Conservation (phyloP, 1,284 basidiomycete genomes). For the Ganoderma lucidum region DNA sequence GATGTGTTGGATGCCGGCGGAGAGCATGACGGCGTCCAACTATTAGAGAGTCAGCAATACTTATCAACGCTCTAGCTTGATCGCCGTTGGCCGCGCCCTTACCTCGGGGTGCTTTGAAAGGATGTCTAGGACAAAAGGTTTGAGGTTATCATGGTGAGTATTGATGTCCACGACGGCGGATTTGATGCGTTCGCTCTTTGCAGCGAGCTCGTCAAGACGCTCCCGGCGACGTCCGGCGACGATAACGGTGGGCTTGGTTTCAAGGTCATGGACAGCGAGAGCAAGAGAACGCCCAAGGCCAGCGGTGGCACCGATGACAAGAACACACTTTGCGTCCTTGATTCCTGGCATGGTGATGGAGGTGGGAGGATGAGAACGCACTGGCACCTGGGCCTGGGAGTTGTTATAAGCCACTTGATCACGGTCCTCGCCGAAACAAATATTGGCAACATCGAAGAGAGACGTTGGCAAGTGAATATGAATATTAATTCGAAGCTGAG, state of each 20-base stretch:
- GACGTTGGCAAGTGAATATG: too few species aligned
- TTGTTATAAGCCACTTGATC: neutral
- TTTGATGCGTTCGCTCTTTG: slow-evolving; percentile 46
- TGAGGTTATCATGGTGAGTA: slow-evolving; percentile 47
- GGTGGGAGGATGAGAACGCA: too few species aligned
- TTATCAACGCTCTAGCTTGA: neutral
- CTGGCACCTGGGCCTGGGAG: too few species aligned
- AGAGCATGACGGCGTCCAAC: slow-evolving; percentile 58
- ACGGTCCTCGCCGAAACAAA: neutral
- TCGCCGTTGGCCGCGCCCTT: slow-evolving; percentile 20
- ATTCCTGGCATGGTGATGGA: slow-evolving; percentile 49
- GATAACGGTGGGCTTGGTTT: slow-evolving; percentile 61
- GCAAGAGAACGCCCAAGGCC: slow-evolving; percentile 72
- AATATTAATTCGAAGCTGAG: too few species aligned
- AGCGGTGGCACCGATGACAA: slow-evolving; percentile 68
- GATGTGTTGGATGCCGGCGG: slow-evolving; percentile 63
- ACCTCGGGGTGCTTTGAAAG: slow-evolving; percentile 57
- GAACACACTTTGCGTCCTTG: slow-evolving; percentile 60
- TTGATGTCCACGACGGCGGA: slow-evolving; percentile 54
- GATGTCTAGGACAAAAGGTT: slow-evolving; percentile 49
- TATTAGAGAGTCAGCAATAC: slow-evolving; percentile 36
- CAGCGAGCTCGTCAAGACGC: slow-evolving; percentile 56
- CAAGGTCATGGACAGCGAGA: slow-evolving; percentile 55
- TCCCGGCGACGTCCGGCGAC: slow-evolving; percentile 61
- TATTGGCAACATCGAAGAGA: too few species aligned